Evolutionary conservation across 2,329 filamentous ascomycete genomes (phyloP), one percentile per base, ranked within the genome.

Genomic region (Boeremia lycopersici): DNA sequence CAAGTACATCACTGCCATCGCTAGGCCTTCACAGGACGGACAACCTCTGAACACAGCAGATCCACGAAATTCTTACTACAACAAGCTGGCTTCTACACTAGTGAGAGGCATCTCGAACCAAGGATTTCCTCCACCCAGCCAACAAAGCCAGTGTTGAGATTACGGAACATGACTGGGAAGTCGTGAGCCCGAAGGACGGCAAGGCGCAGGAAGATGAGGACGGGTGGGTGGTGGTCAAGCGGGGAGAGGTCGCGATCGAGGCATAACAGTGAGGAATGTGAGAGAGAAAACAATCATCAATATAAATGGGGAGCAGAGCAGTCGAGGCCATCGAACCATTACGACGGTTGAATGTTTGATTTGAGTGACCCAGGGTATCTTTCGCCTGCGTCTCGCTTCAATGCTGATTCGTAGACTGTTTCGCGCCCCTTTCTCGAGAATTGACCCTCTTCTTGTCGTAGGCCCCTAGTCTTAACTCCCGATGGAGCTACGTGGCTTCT

Each of bases 331-430:
- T 19, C n/a, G 17, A 12, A 35, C 1, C 6, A 12, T 15, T 35
- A 6, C n/a, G 23, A 36, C 19, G 31, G 13, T 26, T 9, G 26
- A 29, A 9, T 41, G 23, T 30, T 41, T 55, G 30, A n/a, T 25
- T 28, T 43, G 13, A 28, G 11, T 38, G 46, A 33, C 42, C 19
- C 9, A 53, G 50, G 56, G 46, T 53, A 61, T 54, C 49, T 48
- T 53, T 29, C 31, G 34, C 29, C 44, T 41, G 34, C 33, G 33
- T 29, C 26, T 36, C 26, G 36, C 44, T 42, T 23, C 29, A 17
- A 26, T 19, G 23, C 0, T 4, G 9, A 6, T 13, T 3, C 23
- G 15, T 33, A 13, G n/a, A 2, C 11, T 6, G 31, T 7, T 8
- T 2, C 15, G 5, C n/a, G 17, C 13, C n/a, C 1, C 11, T 10